These are phyloP conservation scores for Trichophyton rubrum DNA, from an alignment of 2,329 filamentous ascomycete genomes.

Conservation along the genomic window DNA sequence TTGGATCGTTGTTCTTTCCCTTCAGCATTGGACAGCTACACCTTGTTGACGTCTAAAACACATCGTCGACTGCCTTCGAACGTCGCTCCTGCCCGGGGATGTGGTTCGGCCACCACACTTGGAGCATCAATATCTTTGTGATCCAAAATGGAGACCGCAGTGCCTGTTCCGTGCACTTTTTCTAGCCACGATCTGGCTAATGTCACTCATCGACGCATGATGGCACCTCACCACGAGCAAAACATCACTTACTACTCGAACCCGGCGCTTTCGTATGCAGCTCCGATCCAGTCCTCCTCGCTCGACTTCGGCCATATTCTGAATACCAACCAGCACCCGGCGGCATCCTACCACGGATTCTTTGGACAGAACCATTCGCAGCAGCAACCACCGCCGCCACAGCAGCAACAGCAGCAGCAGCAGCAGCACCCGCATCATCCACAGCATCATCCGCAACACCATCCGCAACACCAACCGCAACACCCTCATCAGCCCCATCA, in stretches of 20 bases:
- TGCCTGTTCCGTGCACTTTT: slow-evolving; percentile 31
- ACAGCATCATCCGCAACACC: slow-evolving; percentile 19
- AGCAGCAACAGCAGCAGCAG: slow-evolving; percentile 11
- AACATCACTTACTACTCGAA: slow-evolving; percentile 29
- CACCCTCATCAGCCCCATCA: slow-evolving; percentile 10
- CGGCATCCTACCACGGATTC: slow-evolving; percentile 23
- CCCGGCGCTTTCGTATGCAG: slow-evolving; percentile 25
- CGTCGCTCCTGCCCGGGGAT: neutral
- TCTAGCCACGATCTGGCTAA: slow-evolving; percentile 26
- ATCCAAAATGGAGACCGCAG: slow-evolving; percentile 28
- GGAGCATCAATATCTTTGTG: neutral
- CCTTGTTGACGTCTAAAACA: neutral
- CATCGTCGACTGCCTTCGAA: neutral
- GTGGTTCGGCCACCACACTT: slow-evolving; percentile 1
- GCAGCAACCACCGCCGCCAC: slow-evolving; percentile 9
- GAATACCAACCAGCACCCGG: slow-evolving; percentile 20
- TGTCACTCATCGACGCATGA: slow-evolving; percentile 26
- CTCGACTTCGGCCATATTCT: slow-evolving; percentile 26
- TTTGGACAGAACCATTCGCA: slow-evolving; percentile 18
- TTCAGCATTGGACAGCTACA: neutral
- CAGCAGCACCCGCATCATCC: slow-evolving; percentile 1
- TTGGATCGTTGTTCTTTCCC: neutral
- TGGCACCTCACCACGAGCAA: slow-evolving; percentile 24
- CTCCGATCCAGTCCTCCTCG: slow-evolving; percentile 23
- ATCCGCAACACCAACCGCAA: slow-evolving; percentile 19